Conservation (phyloP, 345 rosid species). For the Punica granatum region DNA sequence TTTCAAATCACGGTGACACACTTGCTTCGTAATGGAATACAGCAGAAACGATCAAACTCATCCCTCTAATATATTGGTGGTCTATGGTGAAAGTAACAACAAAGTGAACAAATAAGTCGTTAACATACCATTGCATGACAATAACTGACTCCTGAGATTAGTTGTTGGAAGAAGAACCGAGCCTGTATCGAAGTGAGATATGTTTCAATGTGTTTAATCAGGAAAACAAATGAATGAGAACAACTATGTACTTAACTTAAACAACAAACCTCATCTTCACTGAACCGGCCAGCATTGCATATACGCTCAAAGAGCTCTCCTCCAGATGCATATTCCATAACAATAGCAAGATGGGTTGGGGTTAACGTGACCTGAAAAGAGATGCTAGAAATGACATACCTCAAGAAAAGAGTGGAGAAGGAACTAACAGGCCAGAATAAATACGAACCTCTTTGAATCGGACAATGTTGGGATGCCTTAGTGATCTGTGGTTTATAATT, state of each 20-base stretch:
- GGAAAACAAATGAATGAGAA: not conserved
- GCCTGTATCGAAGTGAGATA: constrained; percentile 43
- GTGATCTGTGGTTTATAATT: constrained; percentile 84
- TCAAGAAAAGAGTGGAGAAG: not conserved
- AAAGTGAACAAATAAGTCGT: constrained; percentile 3
- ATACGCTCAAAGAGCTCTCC: constrained; percentile 91
- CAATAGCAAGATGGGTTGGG: constrained; percentile 91
- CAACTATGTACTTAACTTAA: not conserved
- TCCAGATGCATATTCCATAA: constrained; percentile 95
- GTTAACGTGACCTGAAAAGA: constrained; percentile 62
- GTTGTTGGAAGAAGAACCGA: constrained; percentile 97
- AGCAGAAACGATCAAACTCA: constrained; percentile 11
- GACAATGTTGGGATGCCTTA: constrained; percentile 95
- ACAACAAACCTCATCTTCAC: constrained; percentile 74
- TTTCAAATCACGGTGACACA: constrained; percentile 89
- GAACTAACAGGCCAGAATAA: not conserved
- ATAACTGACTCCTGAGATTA: constrained; percentile 88
- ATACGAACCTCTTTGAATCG: constrained; percentile 81
- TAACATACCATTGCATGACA: constrained; percentile 85
- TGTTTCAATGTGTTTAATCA: not conserved
- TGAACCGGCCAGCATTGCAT: constrained; percentile 77
- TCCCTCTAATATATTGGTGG: not conserved
- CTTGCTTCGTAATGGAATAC: constrained; percentile 56
- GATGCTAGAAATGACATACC: not conserved
- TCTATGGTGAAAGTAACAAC: not conserved